Base-by-base conservation (phyloP, 805 yeast genomes). In the Saturnispora diversa region DNA sequence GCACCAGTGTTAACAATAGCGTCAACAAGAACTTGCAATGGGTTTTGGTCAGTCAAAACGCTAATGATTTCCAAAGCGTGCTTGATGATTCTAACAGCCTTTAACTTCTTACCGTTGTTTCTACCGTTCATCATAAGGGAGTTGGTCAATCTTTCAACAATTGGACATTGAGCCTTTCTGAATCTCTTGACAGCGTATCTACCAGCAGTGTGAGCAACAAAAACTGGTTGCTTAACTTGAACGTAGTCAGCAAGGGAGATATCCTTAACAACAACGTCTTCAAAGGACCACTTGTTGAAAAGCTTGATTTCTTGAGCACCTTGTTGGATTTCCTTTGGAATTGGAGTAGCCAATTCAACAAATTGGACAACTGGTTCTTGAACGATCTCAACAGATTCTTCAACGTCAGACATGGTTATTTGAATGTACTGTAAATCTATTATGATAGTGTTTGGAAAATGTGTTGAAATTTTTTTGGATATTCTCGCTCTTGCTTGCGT, bases 61-160 rank as follows among this genome's bases (percentile, higher is more conserved):
- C 81, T 69, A 73, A 92, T 80, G 79, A 92, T 92, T 74, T 92
- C 99, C 68, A 92, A 76, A 61, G 99, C 90, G 81, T 92, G 98
- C 80, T 94, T 85, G 71, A 92, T 87, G 70, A 92, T 92, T 84
- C 97, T 88, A 62, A 92, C 97, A 63, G 99, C 98, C 84, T 90
- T 88, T 72, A 94, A 85, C 79, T 92, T 92, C 83, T 92, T 92
- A 82, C 99, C 99, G 84, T 94, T 92, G 94, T 92, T 92, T 80
- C 97, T 90, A 79, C 99, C 99, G 84, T 92, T 88, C 98, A 92
- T 92, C 98, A 92, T 92, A 69, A 92, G 79, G 54, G 98, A 84
- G 90, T 92, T 90, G 74, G 97, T 90, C 71, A 92, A 80, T 81
- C 99, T 90, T 83, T 92, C 99, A 60, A 92, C 71, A 70, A 92